Base-by-base conservation (phyloP, 306 rosid species). In the Argentina anserina region DNA sequence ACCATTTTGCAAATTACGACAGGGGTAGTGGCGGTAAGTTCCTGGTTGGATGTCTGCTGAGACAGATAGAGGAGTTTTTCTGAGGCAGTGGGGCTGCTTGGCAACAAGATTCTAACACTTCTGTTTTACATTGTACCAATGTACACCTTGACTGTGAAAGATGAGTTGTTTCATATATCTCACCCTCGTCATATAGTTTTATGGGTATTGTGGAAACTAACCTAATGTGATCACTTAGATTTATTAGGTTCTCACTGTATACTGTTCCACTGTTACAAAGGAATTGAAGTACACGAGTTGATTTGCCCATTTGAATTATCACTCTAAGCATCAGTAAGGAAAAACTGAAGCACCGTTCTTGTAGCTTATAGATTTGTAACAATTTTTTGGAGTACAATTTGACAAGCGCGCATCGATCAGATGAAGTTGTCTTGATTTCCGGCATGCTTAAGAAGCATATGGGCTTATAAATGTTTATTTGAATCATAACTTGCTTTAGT, bases 11-110 rank as follows among this genome's bases (percentile, higher is more conserved):
- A 41, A 68, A 76, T 68, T 46, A 72, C 60, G 79, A 47, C 74
- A 25, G 18, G 64, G 65, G 53, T 63, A 46, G 76, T 71, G 46
- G 71, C 52, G 46, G 50, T 83, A n/a, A 64, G 73, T 77, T 39
- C 40, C 86, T 49, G 71, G 70, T 75, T 21, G 75, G 77, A 66
- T 76, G 47, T 71, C 69, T 45, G 25, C 72, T 72, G 58, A 59
- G 56, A 15, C 2, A 11, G 76, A 72, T 23, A 85, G 65, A 58
- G 85, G 75, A 50, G 74, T 20, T 33, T 68, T 61, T 66, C 56
- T n/a, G 74, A 77, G 71, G 80, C 72, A 77, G 75, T 76, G 77
- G 84, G 73, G 71, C 64, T 79, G 75, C 79, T 62, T 79, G 78
- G 84, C 75, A 26, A 65, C 50, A 70, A 80, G 70, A 75, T 78